Evolutionary conservation across 2,329 filamentous ascomycete genomes (phyloP).

Genomic region (Fusarium keratoplasticum): DNA sequence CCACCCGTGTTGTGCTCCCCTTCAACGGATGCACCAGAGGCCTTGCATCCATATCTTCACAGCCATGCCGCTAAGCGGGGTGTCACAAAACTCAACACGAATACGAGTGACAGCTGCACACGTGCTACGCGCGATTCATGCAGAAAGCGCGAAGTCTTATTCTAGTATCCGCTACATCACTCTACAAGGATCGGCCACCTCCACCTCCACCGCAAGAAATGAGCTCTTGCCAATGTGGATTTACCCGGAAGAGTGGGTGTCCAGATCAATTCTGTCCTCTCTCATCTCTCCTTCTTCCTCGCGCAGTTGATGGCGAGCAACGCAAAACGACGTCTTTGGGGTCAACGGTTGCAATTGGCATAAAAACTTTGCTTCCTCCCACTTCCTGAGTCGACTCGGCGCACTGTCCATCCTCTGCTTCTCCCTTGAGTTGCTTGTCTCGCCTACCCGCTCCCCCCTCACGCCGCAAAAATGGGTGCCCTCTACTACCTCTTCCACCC

Average conservation of each 20-base stretch:
- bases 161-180: constrained; percentile 4
- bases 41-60: not conserved
- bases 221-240: constrained; percentile 45
- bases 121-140: constrained; percentile 2
- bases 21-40: not conserved
- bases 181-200: constrained; percentile 37
- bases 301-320: constrained; percentile 31
- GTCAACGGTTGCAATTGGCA: constrained; percentile 34
- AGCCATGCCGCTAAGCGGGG: not conserved
- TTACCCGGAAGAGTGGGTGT: constrained; percentile 43
- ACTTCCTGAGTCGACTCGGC: constrained; percentile 19
- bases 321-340: constrained; percentile 37
- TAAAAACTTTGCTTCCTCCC: constrained; percentile 35
- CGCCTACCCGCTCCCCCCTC: constrained; percentile 7
- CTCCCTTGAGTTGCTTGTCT: constrained; percentile 1
- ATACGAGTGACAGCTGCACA: not conserved
- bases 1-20: not conserved
- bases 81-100: not conserved
- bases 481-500: constrained; percentile 83
- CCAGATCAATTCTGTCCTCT: constrained; percentile 34
- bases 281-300: constrained; percentile 29
- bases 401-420: constrained; percentile 34
- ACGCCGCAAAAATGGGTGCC: constrained; percentile 64
- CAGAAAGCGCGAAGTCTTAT: constrained; percentile 21
- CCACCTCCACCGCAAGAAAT: constrained; percentile 41